Conservation (phyloP, 371 early-diverging fungal genomes). For the Apophysomyces variabilis region DNA sequence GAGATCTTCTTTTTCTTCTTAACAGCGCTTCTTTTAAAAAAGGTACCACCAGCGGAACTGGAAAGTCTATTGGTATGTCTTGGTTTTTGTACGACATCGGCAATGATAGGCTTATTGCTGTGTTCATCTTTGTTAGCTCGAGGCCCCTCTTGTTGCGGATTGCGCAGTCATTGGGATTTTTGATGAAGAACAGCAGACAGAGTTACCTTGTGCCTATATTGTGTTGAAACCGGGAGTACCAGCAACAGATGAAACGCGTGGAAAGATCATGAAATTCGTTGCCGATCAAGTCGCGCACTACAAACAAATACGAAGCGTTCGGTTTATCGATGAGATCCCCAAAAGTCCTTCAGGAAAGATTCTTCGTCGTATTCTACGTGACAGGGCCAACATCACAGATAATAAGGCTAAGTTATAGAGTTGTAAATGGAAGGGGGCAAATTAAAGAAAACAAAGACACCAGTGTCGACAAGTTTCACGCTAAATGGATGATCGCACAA, state of each 20-base stretch:
- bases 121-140: constrained; percentile 28
- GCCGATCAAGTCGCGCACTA: constrained; percentile 65
- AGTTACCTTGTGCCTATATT: constrained; percentile 74
- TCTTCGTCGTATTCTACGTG: constrained; percentile 48
- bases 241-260: constrained; percentile 33
- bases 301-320: constrained; percentile 75
- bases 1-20: not conserved
- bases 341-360: constrained; percentile 80
- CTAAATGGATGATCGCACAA: no score
- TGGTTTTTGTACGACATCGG: not conserved
- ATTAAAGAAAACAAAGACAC: not conserved
- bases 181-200: constrained; percentile 60
- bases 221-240: constrained; percentile 45
- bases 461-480: no score
- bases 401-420: not conserved
- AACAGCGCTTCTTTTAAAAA: not conserved
- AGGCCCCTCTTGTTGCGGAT: constrained; percentile 73
- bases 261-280: constrained; percentile 61
- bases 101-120: not conserved
- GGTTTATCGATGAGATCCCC: constrained; percentile 67
- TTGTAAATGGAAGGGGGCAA: not conserved
- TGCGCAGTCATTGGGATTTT: constrained; percentile 71
- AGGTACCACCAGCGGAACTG: constrained; percentile 68
- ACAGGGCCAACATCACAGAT: not conserved
- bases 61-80: constrained; percentile 60